These are phyloP conservation scores for Backusella circina DNA, from an alignment of 192 early-diverging fungal genomes.

Conservation along the genomic window DNA sequence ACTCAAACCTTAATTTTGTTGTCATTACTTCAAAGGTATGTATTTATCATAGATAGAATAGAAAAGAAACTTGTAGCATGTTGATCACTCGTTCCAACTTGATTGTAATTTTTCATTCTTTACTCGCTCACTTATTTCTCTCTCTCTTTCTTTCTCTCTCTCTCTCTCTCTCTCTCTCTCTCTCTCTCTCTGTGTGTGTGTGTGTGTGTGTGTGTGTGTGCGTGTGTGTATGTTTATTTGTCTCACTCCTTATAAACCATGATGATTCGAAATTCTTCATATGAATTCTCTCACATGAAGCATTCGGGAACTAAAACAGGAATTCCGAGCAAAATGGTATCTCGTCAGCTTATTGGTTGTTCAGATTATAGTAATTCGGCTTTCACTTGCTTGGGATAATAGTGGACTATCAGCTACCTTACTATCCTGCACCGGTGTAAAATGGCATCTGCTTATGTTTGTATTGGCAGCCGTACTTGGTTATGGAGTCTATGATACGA, in stretches of 20 bases:
- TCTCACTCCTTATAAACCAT: not conserved
- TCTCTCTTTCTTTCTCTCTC: no score
- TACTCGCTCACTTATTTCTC: no score
- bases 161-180: no score
- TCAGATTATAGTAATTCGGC: constrained; percentile 39
- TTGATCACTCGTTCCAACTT: not conserved
- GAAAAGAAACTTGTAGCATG: not conserved
- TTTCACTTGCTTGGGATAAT: constrained; percentile 44
- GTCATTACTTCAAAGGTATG: constrained; percentile 37
- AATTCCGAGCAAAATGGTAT: not conserved
- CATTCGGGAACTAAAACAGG: not conserved
- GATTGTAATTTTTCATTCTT: not conserved
- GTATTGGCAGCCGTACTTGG: not conserved
- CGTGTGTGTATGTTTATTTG: not conserved
- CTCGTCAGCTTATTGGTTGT: not conserved
- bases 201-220: no score
- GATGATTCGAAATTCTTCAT: not conserved
- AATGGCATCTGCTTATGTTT: constrained; percentile 24
- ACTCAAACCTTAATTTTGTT: constrained; percentile 57
- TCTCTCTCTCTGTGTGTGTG: no score
- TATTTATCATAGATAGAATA: not conserved
- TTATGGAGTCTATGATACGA: not conserved
- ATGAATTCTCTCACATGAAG: not conserved
- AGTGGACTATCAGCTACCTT: constrained; percentile 18
- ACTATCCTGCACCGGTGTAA: not conserved